These are phyloP conservation scores for Xylariales sp. DNA, from an alignment of 2,329 filamentous ascomycete species.

Conservation along the genomic window DNA sequence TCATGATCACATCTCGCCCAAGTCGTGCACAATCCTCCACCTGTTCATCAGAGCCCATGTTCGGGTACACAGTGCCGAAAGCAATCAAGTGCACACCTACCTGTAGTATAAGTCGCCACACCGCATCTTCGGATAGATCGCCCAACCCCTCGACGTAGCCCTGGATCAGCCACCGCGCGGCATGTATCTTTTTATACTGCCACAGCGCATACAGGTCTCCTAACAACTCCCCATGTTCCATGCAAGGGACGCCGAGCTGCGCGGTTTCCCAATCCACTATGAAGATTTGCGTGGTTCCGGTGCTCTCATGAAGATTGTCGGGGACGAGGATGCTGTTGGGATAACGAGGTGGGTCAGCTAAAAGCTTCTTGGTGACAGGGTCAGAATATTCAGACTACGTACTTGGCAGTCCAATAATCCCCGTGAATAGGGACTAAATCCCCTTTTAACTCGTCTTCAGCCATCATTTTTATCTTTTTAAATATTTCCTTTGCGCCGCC, in stretches of 20 bases:
- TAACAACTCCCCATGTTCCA: constrained; percentile 56
- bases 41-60: constrained; percentile 48
- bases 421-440: constrained; percentile 45
- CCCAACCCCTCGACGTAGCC: constrained; percentile 48
- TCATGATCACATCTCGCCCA: constrained; percentile 47
- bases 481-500: constrained; percentile 36
- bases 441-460: constrained; percentile 22
- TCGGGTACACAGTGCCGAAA: constrained; percentile 40
- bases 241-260: constrained; percentile 40
- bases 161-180: constrained; percentile 46
- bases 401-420: constrained; percentile 61
- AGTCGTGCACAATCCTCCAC: constrained; percentile 37
- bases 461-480: constrained; percentile 38
- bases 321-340: constrained; percentile 41
- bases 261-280: constrained; percentile 58
- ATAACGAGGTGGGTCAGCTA: too few relatives aligned
- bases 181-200: constrained; percentile 47
- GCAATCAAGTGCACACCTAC: constrained; percentile 50
- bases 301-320: constrained; percentile 25
- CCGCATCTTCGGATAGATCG: constrained; percentile 38
- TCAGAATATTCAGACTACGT: too few relatives aligned
- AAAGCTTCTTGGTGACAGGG: too few relatives aligned
- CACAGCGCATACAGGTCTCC: constrained; percentile 54
- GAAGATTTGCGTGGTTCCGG: constrained; percentile 32
- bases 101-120: constrained; percentile 49